Base-by-base conservation (phyloP, 2,329 filamentous ascomycete genomes). In the Botrytis byssoidea region DNA sequence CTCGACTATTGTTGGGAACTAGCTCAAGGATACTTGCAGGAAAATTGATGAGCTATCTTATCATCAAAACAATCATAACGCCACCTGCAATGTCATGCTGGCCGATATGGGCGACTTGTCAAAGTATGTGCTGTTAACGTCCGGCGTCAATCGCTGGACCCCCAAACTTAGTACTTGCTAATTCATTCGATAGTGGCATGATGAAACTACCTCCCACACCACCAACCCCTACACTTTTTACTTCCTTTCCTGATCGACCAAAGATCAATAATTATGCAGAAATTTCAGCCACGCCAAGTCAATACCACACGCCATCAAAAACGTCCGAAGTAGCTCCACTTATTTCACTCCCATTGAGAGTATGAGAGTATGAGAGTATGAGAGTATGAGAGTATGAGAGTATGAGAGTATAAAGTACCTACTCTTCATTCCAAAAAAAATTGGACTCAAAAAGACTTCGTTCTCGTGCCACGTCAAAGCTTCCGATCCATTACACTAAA, bases 31-130 rank as follows among this genome's bases (percentile, higher is more conserved):
- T 74, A 64, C 61, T 68, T 32, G 68, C 71, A 77, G 77, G 48
- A 78, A 77, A 72, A 70, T 76, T 51, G 77, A 78, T 66, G 75
- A 77, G 68, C 46, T 77, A 63, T 77, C 76, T 48, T 78, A 77
- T 68, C 73, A 77, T 65, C 76, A 77, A 65, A 77, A 75, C 42
- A 72, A 77, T 29, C 75, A 77, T 65, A 77, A 77, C 48, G 57
- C 60, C 29, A 75, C 40, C 61, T 77, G 76, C 59, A 75, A 44
- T 48, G 63, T 63, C 57, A 51, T 75, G 32, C 51, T 67, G 12
- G 63, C 63, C 61, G 74, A 73, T 51, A 67, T 71, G 42, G 68
- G 48, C 67, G 70, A 64, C 70, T 57, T 75, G 61, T 71, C 46
- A 35, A 73, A 65, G 64, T 61, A 71, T 60, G 71, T 68, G 59